phyloP scores from a whole-genome alignment of 2,329 filamentous ascomycete genomes.

The Colletotrichum neosansevieriae region DNA sequence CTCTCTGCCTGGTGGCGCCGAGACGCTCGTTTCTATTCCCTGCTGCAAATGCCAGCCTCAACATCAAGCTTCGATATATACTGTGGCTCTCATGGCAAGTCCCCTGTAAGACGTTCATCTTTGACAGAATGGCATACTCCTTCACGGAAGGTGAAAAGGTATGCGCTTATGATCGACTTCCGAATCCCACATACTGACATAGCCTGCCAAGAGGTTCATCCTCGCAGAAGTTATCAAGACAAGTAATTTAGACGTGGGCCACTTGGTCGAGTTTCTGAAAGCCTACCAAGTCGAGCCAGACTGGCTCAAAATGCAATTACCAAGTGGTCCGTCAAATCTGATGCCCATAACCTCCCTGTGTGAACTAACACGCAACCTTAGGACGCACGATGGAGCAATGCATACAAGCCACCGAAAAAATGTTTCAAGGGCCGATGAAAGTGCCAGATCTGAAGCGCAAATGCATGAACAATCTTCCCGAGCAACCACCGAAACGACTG shows the following conservation, averaged over 20 bases:
- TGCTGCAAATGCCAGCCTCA: slow-evolving; percentile 39
- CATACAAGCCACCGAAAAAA: slow-evolving; percentile 53
- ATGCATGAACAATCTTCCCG: slow-evolving; percentile 50
- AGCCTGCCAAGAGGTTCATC: slow-evolving; percentile 63
- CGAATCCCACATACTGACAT: slow-evolving; percentile 18
- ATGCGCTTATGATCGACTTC: slow-evolving; percentile 42
- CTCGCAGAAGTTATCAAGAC: slow-evolving; percentile 70
- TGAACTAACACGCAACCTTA: slow-evolving; percentile 42
- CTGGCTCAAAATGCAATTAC: slow-evolving; percentile 63
- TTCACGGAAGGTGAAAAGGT: slow-evolving; percentile 68
- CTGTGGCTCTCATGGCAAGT: slow-evolving; percentile 20
- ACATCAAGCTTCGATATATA: not conserved
- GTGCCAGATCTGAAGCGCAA: slow-evolving; percentile 51
- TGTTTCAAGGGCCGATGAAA: slow-evolving; percentile 51
- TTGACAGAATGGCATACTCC: slow-evolving; percentile 42
- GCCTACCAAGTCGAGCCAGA: slow-evolving; percentile 51
- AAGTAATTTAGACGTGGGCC: slow-evolving; percentile 61
- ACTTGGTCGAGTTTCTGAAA: slow-evolving; percentile 61
- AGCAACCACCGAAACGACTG: slow-evolving; percentile 50
- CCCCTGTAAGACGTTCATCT: not conserved
- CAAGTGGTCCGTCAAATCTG: slow-evolving; percentile 53
- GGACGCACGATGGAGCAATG: slow-evolving; percentile 63
- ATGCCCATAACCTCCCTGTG: slow-evolving; percentile 9
- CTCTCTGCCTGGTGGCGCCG: slow-evolving; percentile 13
- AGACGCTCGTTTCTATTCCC: slow-evolving; percentile 26